Conservation (phyloP, 2,329 filamentous ascomycete species). For the Sclerotinia subarctica region DNA sequence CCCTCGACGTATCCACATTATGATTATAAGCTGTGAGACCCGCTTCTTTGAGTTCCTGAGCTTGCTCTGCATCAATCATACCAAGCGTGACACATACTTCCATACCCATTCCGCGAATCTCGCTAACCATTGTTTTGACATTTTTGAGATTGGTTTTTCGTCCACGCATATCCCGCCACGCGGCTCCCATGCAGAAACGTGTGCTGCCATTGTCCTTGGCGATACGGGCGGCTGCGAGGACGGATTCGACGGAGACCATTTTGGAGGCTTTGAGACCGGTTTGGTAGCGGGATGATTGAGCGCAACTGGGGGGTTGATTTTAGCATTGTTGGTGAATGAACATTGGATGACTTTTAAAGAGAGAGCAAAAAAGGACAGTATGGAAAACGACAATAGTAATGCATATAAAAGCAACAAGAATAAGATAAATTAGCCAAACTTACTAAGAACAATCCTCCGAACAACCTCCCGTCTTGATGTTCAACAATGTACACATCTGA, state of each 20-base stretch:
- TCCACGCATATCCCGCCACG: constrained; percentile 91
- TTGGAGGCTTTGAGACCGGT: constrained; percentile 76
- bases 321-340: background rate
- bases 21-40: constrained; percentile 92
- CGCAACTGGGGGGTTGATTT: constrained; percentile 48
- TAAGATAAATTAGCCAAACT: background rate
- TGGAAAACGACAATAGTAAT: background rate
- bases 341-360: background rate
- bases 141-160: constrained; percentile 80
- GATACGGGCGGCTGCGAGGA: constrained; percentile 71
- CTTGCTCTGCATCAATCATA: constrained; percentile 83
- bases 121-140: constrained; percentile 80
- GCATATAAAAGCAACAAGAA: background rate
- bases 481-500: constrained; percentile 92
- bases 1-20: constrained; percentile 85
- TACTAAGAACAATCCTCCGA: constrained; percentile 84
- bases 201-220: constrained; percentile 84
- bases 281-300: constrained; percentile 78
- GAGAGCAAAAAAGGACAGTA: accelerated
- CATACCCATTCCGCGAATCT: constrained; percentile 79
- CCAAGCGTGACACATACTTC: constrained; percentile 91
- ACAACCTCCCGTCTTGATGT: constrained; percentile 93
- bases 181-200: constrained; percentile 92
- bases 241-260: constrained; percentile 74
- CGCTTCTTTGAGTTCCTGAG: constrained; percentile 75